A percentile compares a stretch with the other conserved stretches of the same genome.
Conservation (phyloP, 257 asterid genomes). For the Solanum infundibuliforme region DNA sequence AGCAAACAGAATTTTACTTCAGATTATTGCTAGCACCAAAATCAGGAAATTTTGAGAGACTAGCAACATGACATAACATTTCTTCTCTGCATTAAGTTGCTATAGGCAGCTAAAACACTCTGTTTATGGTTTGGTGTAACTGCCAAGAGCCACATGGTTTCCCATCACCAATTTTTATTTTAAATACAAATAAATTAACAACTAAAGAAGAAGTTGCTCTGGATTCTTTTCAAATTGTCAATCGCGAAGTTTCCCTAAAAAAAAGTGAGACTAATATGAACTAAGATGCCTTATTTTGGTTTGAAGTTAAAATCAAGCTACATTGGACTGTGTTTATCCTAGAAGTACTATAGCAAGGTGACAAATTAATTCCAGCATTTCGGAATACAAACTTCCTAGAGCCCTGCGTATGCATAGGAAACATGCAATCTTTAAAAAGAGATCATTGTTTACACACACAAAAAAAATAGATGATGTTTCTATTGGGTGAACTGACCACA, state of each 20-base stretch:
- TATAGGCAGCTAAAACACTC: not conserved
- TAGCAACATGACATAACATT: not conserved
- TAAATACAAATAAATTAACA: not conserved
- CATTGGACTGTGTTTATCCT: not conserved
- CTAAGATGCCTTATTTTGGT: not conserved
- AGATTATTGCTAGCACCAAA: not conserved
- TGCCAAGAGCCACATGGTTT: not conserved
- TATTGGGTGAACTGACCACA: not conserved
- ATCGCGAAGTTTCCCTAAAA: not conserved
- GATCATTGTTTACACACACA: not conserved
- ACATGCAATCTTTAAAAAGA: not conserved
- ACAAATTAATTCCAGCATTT: not conserved
- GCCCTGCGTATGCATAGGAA: not conserved
- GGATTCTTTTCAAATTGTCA: not conserved
- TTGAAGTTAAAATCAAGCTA: not conserved
- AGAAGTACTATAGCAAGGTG: not conserved
- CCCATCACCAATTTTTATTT: not conserved
- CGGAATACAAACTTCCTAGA: not conserved
- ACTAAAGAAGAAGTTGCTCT: not conserved
- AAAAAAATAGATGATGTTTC: not conserved
- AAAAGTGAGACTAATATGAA: not conserved
- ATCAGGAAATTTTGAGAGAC: not conserved
- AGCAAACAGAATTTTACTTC: not conserved
- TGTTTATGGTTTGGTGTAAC: not conserved
- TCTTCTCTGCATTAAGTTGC: not conserved